Percentiles rank a stretch among this genome's conserved stretches.
These are phyloP conservation scores for Triticum timopheevii DNA, from an alignment of 176 grass and related monocot species.

Conservation along the genomic window DNA sequence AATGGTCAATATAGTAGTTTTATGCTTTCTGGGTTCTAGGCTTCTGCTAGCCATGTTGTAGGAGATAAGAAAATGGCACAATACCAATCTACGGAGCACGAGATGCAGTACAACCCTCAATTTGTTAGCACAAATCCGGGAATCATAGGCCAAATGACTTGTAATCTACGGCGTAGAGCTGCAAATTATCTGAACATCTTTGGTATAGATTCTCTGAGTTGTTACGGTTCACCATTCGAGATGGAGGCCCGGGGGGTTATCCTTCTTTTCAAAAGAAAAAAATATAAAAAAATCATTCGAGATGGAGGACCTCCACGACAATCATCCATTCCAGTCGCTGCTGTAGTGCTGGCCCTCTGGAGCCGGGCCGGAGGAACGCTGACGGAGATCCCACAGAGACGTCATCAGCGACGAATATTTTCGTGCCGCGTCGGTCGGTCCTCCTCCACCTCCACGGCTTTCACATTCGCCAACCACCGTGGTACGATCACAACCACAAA, in stretches of 20 bases:
- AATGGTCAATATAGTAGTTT: neutral
- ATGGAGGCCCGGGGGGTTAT: neutral
- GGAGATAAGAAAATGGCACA: neutral
- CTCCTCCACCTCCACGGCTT: neutral
- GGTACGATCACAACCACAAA: neutral
- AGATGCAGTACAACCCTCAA: neutral
- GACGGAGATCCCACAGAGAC: neutral
- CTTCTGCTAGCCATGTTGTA: neutral
- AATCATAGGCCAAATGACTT: no score
- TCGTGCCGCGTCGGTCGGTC: neutral
- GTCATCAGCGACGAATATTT: neutral
- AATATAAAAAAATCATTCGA: no score
- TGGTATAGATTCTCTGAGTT: neutral
- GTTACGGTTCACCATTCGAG: neutral
- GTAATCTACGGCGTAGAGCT: no score
- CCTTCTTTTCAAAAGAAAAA: no score
- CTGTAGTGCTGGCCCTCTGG: no score
- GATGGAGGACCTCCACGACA: no score
- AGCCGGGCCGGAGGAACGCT: no score
- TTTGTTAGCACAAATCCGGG: no score
- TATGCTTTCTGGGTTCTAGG: neutral
- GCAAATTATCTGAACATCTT: no score
- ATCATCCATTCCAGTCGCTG: no score
- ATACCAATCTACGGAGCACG: neutral
- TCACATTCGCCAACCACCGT: conserved; percentile 14